These are phyloP conservation scores for Cryoendolithus antarcticus DNA, from an alignment of 2,329 filamentous ascomycete species.

Conservation along the genomic window DNA sequence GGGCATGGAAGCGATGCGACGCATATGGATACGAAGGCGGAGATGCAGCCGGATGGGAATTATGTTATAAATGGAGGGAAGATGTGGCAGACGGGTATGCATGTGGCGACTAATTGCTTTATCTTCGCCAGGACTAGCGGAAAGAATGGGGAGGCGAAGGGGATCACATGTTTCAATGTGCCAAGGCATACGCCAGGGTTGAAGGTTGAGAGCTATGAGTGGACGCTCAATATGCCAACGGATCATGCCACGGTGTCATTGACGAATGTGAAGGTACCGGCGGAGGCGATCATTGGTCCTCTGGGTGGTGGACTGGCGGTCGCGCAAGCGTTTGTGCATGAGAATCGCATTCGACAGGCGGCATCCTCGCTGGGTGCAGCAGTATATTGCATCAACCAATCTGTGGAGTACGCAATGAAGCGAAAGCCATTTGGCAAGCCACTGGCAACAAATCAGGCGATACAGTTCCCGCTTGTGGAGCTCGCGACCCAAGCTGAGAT, in stretches of 20 bases:
- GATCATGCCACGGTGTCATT: constrained; percentile 51
- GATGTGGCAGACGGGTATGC: constrained; percentile 55
- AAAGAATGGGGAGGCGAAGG: constrained; percentile 38
- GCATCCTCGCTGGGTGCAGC: constrained; percentile 48
- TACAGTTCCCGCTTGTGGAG: constrained; percentile 53
- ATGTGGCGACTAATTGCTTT: constrained; percentile 49
- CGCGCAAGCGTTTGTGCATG: constrained; percentile 53
- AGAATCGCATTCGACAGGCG: constrained; percentile 54
- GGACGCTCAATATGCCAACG: constrained; percentile 56
- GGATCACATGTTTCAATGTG: constrained; percentile 51
- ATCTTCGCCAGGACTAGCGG: constrained; percentile 49
- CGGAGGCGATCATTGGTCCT: constrained; percentile 39
- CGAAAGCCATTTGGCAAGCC: constrained; percentile 45
- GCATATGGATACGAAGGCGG: constrained; percentile 46
- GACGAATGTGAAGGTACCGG: constrained; percentile 45
- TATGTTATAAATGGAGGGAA: constrained; percentile 47
- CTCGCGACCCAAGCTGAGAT: constrained; percentile 50
- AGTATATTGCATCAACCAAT: constrained; percentile 46
- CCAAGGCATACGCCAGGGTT: constrained; percentile 41
- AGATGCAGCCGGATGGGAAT: constrained; percentile 32
- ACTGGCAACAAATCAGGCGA: constrained; percentile 47
- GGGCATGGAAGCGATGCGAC: constrained; percentile 52
- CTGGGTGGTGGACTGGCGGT: constrained; percentile 45
- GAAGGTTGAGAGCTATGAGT: constrained; percentile 46
- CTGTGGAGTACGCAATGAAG: constrained; percentile 43